Conservation (phyloP, 768 basidiomycete species). For the Austroboletus eburneus region DNA sequence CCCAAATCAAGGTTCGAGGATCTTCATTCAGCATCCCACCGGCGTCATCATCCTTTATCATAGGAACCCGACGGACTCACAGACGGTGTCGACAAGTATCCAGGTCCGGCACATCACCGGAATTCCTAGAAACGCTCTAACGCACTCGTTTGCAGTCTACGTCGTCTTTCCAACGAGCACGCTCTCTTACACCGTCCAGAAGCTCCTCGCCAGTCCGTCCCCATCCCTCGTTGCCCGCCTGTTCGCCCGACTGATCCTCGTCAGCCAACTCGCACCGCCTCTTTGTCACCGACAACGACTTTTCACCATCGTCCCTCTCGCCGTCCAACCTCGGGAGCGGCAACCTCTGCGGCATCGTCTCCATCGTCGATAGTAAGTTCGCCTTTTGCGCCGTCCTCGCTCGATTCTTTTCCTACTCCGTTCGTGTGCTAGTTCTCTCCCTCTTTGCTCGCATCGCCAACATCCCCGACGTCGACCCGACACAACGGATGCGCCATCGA, state of each 20-base stretch:
- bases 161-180: constrained; percentile 64
- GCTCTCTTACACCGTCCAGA: constrained; percentile 70
- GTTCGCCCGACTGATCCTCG: neutral
- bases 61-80: constrained; percentile 71
- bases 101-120: constrained; percentile 50
- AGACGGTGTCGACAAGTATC: constrained; percentile 77
- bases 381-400: neutral
- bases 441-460: constrained; percentile 74
- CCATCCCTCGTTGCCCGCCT: neutral
- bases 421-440: constrained; percentile 54
- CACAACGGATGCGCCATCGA: constrained; percentile 73
- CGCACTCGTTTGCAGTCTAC: constrained; percentile 56
- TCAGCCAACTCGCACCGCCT: constrained; percentile 76
- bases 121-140: no score
- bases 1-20: constrained; percentile 60
- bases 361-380: constrained; percentile 71
- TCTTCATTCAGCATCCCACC: constrained; percentile 1
- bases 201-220: constrained; percentile 73
- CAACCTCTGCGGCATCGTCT: constrained; percentile 70
- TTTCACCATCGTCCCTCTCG: constrained; percentile 45
- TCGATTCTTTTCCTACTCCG: neutral
- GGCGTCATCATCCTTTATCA: constrained; percentile 1
- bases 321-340: constrained; percentile 34
- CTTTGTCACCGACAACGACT: constrained; percentile 65
- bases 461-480: constrained; percentile 71